Base-by-base conservation (phyloP, 2,329 filamentous ascomycete genomes). In the Monosporascus ibericus region DNA sequence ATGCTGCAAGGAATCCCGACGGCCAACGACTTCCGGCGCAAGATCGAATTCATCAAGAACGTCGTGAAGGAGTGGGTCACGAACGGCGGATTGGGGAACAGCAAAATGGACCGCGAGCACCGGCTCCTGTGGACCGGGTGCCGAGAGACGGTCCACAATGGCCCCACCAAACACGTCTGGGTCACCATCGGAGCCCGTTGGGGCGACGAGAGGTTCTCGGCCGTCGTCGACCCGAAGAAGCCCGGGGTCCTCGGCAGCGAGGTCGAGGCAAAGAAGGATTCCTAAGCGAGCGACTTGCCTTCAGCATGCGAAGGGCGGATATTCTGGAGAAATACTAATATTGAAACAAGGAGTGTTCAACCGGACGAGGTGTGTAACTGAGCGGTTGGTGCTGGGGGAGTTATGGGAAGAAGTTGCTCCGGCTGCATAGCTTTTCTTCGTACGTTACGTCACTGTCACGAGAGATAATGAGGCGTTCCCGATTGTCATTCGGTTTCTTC, bases 11-110 rank as follows among this genome's bases (percentile, higher is more conserved):
- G 78, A 52, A 82, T 90, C 52, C 85, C 88, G 0, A 78, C 80
- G 20, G 85, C 86, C 40, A 92, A 92, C 66, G 81, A 85, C 58
- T 82, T 92, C 65, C 81, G 85, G 36, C 77, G 76, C 60, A 92
- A 92, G 73, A 79, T 92, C 52, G 79, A 84, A 54, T 92, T 92
- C 65, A 82, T 92, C 61, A 77, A 79, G 58, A 71, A 78, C 49
- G 78, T 90, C 17, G 77, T 90, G 11, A 79, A 78, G 57, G 86
- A 90, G 66, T 92, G 88, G 88, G 80, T 84, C 14, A 63, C 66
- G 51, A 85, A 87, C 60, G 84, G 82, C 3, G 88, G 88, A 2
- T 70, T 92, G 34, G 88, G 88, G 49, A 84, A 83, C 65, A 82
- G 80, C 58, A 74, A 79, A 56, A 84, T 85, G 77, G 73, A 72